phyloP scores from a whole-genome alignment of 2,329 filamentous ascomycete species.

The Colletotrichum tamarilloi region DNA sequence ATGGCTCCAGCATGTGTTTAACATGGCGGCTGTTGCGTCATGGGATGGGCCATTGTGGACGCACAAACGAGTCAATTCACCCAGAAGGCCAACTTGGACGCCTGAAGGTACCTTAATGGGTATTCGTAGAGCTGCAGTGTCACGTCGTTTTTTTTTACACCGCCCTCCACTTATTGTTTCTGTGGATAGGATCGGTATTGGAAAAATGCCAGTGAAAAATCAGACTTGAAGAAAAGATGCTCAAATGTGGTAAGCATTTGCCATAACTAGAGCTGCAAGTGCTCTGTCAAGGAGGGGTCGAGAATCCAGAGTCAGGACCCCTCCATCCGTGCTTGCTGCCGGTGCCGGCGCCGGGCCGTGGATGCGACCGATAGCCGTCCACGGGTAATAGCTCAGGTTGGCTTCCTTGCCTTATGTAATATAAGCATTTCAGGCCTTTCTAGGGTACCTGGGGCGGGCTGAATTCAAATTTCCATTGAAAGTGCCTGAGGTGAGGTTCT shows the following conservation, averaged over 20 bases:
- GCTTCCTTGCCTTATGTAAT: neutral
- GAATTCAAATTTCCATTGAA: too few relatives aligned
- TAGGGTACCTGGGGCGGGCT: too few relatives aligned
- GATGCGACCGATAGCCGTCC: neutral
- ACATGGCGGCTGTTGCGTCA: conserved; percentile 24
- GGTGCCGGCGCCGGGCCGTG: conserved; percentile 12
- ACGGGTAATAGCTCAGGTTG: neutral
- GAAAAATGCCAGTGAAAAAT: neutral
- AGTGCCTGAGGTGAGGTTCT: neutral
- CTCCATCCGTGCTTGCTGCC: conserved; percentile 16
- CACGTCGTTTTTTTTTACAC: neutral
- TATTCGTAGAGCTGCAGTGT: neutral
- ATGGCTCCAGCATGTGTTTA: neutral
- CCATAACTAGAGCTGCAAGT: neutral
- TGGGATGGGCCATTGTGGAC: conserved; percentile 24
- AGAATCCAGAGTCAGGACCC: neutral
- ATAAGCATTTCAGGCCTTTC: neutral
- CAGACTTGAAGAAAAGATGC: conserved; percentile 11
- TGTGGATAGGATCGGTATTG: conserved; percentile 10
- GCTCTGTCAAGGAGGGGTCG: conserved; percentile 6
- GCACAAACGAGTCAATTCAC: conserved; percentile 5
- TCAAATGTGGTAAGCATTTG: neutral
- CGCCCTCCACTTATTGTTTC: conserved; percentile 10
- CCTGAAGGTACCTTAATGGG: neutral
- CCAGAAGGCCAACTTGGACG: neutral